A percentile compares a stretch with the other conserved stretches of the same genome.
phyloP scores from a whole-genome alignment of 352 stramenopile species.

The Globisporangium sylvaticum region DNA sequence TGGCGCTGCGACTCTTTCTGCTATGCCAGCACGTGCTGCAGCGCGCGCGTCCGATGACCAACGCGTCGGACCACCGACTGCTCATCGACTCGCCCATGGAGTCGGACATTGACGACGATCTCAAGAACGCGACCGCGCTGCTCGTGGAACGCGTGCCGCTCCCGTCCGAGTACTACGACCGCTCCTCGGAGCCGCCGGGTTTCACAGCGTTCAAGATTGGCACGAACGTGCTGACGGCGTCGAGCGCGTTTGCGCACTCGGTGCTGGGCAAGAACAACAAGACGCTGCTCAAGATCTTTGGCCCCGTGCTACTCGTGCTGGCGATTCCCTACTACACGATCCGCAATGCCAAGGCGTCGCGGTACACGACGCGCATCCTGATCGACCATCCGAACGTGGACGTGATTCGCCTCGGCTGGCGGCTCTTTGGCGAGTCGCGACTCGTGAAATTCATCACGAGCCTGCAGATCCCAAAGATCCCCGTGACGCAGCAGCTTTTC shows the following conservation, averaged over 20 bases:
- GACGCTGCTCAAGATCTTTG: conserved; percentile 53
- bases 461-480: conserved; percentile 57
- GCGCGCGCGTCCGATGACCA: conserved; percentile 61
- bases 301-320: conserved; percentile 50
- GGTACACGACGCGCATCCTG: conserved; percentile 70
- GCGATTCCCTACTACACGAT: conserved; percentile 84
- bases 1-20: conserved; percentile 78
- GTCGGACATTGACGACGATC: conserved; percentile 83
- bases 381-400: conserved; percentile 83
- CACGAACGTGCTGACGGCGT: conserved; percentile 72
- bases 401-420: conserved; percentile 82
- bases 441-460: conserved; percentile 64
- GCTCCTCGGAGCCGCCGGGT: conserved; percentile 70
- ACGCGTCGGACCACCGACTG: conserved; percentile 68
- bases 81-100: conserved; percentile 84
- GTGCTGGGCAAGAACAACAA: conserved; percentile 65
- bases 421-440: conserved; percentile 77
- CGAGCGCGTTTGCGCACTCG: conserved; percentile 72
- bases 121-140: conserved; percentile 81
- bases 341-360: conserved; percentile 62
- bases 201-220: conserved; percentile 85
- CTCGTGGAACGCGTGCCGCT: conserved; percentile 79
- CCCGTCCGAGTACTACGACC: conserved; percentile 80
- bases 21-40: conserved; percentile 83
- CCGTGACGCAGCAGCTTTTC: conserved; percentile 66